phyloP scores from a whole-genome alignment of 257 asterid genomes.

The Primulina huaijiensis region DNA sequence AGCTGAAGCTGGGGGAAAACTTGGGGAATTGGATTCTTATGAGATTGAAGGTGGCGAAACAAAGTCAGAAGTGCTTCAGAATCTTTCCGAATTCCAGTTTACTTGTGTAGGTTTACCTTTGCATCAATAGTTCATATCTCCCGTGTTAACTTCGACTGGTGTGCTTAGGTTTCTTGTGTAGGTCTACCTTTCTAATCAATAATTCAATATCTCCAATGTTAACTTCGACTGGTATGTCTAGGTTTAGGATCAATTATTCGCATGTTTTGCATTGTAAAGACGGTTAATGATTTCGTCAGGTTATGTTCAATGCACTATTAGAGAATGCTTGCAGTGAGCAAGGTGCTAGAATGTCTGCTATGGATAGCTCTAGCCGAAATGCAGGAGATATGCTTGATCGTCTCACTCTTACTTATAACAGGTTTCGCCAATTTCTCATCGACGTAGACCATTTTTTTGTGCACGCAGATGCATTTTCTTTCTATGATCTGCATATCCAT shows the following conservation, averaged over 20 bases:
- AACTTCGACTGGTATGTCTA: constrained; percentile 3
- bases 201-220: neutral
- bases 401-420: constrained; percentile 92
- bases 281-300: constrained; percentile 39
- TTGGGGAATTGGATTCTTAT: constrained; percentile 80
- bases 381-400: constrained; percentile 99
- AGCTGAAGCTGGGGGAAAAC: constrained; percentile 89
- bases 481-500: neutral
- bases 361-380: constrained; percentile 99
- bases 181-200: constrained; percentile 21
- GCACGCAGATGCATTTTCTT: neutral
- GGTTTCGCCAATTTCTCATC: constrained; percentile 45
- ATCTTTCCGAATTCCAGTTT: constrained; percentile 91
- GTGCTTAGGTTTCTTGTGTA: constrained; percentile 54
- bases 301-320: constrained; percentile 82
- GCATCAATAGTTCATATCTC: constrained; percentile 4
- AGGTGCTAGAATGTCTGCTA: constrained; percentile 99
- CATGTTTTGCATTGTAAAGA: neutral
- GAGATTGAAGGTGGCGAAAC: constrained; percentile 97
- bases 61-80: constrained; percentile 91
- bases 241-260: constrained; percentile 10
- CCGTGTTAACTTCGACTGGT: neutral
- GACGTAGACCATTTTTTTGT: neutral
- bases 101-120: constrained; percentile 61
- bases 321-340: constrained; percentile 99